phyloP scores from a whole-genome alignment of 257 asterid genomes.

The Solanum phureja region DNA sequence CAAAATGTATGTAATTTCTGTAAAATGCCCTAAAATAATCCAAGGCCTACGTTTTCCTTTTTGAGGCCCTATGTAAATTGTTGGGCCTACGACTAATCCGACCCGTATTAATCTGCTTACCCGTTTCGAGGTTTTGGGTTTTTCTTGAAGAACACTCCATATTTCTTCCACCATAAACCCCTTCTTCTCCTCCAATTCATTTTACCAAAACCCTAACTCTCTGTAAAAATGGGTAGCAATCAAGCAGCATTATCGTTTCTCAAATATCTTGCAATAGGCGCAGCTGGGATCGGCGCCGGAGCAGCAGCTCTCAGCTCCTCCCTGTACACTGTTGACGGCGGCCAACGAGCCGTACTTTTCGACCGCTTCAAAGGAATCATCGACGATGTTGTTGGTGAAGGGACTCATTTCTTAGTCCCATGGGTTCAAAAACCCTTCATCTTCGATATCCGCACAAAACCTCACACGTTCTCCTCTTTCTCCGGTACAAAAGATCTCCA shows the following conservation, averaged over 20 bases:
- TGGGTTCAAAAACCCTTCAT: conserved; percentile 85
- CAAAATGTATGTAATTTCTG: too few species aligned
- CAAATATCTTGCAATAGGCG: conserved; percentile 54
- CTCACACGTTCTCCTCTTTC: conserved; percentile 68
- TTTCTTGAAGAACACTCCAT: not conserved
- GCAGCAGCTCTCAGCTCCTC: conserved; percentile 50
- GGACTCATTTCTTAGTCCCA: conserved; percentile 78
- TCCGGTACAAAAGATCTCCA: conserved; percentile 96
- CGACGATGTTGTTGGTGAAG: conserved; percentile 66
- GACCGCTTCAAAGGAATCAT: conserved; percentile 85
- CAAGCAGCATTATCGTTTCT: conserved; percentile 53
- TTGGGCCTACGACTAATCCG: not conserved
- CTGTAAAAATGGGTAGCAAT: conserved; percentile 35
- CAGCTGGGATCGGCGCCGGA: conserved; percentile 49
- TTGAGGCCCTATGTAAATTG: not conserved
- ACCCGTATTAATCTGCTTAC: not conserved
- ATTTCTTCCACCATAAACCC: not conserved
- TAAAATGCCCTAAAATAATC: too few species aligned
- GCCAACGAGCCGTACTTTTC: conserved; percentile 87
- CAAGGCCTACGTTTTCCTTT: too few species aligned
- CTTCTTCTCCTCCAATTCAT: not conserved
- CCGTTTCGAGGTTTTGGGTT: not conserved
- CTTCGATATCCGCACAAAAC: conserved; percentile 83
- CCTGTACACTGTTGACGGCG: conserved; percentile 91
- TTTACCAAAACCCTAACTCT: not conserved